These are phyloP conservation scores for Starmerella tilneyi DNA, from an alignment of 805 yeast genomes.

Conservation along the genomic window DNA sequence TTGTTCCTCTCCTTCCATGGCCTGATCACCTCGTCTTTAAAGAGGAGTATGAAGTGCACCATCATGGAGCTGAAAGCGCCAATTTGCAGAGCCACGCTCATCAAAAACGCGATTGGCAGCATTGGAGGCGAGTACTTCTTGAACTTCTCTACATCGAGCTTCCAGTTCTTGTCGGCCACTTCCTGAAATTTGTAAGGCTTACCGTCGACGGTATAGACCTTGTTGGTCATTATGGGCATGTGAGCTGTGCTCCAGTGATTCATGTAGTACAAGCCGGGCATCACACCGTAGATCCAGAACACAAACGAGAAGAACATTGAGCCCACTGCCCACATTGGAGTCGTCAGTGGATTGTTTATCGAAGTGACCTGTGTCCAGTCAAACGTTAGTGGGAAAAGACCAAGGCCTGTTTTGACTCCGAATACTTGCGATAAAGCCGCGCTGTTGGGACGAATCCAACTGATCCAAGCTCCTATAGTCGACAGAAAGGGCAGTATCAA, in stretches of 20 bases:
- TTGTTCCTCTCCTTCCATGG: conserved; percentile 25
- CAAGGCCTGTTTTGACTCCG: conserved; percentile 54
- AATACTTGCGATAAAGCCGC: conserved; percentile 55
- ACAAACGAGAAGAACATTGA: conserved; percentile 40
- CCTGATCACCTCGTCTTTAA: conserved; percentile 47
- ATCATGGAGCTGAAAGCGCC: conserved; percentile 56
- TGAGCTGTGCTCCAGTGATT: conserved; percentile 51
- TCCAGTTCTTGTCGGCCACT: conserved; percentile 38
- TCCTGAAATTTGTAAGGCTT: conserved; percentile 41
- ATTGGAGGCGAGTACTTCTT: conserved; percentile 54
- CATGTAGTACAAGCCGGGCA: conserved; percentile 36
- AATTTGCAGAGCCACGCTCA: conserved; percentile 51
- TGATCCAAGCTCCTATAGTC: conserved; percentile 44
- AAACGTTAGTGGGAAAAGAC: conserved; percentile 55
- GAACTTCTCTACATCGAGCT: conserved; percentile 43
- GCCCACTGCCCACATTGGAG: conserved; percentile 43
- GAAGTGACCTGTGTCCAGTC: conserved; percentile 62
- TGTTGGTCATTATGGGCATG: conserved; percentile 44
- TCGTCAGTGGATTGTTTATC: conserved; percentile 45
- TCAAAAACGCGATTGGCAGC: conserved; percentile 48
- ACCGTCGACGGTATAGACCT: conserved; percentile 44
- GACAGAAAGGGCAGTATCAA: conserved; percentile 50
- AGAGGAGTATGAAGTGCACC: conserved; percentile 44
- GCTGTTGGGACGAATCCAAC: conserved; percentile 53
- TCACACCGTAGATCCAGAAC: conserved; percentile 39